Evolutionary conservation across 2,329 filamentous ascomycete species (phyloP), one percentile per base, ranked within the genome.

Genomic region (Beauveria scarabaeidicola): DNA sequence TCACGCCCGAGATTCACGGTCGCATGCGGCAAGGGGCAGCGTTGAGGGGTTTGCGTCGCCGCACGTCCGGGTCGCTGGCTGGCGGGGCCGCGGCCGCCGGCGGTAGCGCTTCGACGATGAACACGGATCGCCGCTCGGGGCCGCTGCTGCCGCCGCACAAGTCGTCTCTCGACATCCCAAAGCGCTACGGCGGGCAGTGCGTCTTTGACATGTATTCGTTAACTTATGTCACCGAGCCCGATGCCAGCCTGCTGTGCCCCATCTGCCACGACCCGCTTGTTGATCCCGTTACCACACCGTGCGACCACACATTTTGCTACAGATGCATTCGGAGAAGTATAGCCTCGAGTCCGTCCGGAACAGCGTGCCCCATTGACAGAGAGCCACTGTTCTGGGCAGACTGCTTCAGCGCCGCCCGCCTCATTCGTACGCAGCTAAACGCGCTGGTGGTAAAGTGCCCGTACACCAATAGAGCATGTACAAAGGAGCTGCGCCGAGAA

Each of bases 271-370:
- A 82, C 11, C 81, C 85, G 3, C 77, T 87, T 46, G 73, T 87
- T 52, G 76, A 81, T 15, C 84, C 85, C 0, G 75, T 84, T 52
- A 84, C 84, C 46, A 86, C 84, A 1, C 73, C 74, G 8, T 88
- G 85, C 70, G 81, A 85, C 61, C 85, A 88, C 68, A 84, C 83
- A 13, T 88, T 88, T 67, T 88, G 85, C 66, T 78, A 79, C 55
- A 74, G 75, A 5, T 88, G 85, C 66, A 73, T 87, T 54, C 72
- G 73, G 29, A 68, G 73, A 36, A 74, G 73, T 64, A 74, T 75
- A 51, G 67, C 72, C 11, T 73, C 72, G 2, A 75, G 73, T 47
- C 73, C 73, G 7, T 72, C 73, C 1, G 72, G 73, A 5, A 70
- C 70, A 1, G 70, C 75, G 38, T 87, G 84, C 61, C 84, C 84